Conservation (phyloP, 2,329 filamentous ascomycete genomes). For the Botryotinia narcissicola region DNA sequence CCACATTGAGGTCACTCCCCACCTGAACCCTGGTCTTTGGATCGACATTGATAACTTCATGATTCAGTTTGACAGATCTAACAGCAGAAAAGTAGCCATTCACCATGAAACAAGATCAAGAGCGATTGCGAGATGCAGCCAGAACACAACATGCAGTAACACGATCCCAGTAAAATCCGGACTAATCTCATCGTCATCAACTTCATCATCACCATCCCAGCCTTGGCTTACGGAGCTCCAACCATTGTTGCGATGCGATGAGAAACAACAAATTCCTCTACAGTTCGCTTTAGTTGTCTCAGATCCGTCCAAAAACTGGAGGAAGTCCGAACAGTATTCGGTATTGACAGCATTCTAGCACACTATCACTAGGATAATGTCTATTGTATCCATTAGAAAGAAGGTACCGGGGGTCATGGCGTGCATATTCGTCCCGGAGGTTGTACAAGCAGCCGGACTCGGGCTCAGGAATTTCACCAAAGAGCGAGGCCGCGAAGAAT, state of each 20-base stretch:
- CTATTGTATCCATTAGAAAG: neutral
- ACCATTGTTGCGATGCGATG: neutral
- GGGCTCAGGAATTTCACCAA: constrained; percentile 1
- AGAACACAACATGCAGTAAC: neutral
- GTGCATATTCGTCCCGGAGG: constrained; percentile 15
- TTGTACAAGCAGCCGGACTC: constrained; percentile 15
- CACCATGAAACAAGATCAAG: neutral
- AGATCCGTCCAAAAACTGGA: neutral
- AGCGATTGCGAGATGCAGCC: neutral
- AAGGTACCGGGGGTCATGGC: constrained; percentile 3
- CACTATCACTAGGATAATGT: neutral
- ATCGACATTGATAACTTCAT: constrained; percentile 3
- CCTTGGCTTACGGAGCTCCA: constrained; percentile 4
- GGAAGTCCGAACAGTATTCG: constrained; percentile 2
- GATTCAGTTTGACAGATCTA: constrained; percentile 1
- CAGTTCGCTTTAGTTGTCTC: neutral
- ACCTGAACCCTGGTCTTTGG: neutral
- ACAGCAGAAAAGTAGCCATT: neutral
- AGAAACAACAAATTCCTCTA: neutral
- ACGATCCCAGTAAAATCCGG: constrained; percentile 10
- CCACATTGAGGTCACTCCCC: constrained; percentile 15
- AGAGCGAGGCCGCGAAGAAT: constrained; percentile 9
- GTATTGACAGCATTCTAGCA: neutral
- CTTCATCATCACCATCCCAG: neutral
- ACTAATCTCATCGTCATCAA: neutral